A percentile compares a stretch with the other conserved stretches of the same genome.
phyloP scores from a whole-genome alignment of 768 basidiomycete genomes.

The Agrocybe praecox region DNA sequence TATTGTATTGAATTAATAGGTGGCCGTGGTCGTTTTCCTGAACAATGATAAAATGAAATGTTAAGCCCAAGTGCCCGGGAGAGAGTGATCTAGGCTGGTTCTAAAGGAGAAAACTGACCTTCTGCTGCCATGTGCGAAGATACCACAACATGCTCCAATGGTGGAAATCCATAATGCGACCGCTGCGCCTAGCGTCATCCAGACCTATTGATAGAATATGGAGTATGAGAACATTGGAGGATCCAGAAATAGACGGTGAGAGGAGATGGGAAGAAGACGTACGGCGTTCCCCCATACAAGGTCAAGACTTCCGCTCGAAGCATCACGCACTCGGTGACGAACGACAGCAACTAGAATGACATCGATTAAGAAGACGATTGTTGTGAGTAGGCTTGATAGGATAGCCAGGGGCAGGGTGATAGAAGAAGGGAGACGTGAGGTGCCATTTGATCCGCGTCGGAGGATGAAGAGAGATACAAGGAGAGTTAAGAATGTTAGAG shows the following conservation, averaged over 20 bases:
- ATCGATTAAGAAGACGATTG: slow-evolving; percentile 56
- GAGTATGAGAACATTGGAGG: slow-evolving; percentile 2
- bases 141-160: slow-evolving; percentile 34
- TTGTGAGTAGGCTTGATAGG: slow-evolving; percentile 46
- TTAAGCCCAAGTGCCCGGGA: slow-evolving; percentile 2
- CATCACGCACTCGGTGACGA: slow-evolving; percentile 41
- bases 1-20: slow-evolving; percentile 15
- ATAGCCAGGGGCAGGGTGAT: slow-evolving; percentile 36
- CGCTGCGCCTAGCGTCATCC: slow-evolving; percentile 56
- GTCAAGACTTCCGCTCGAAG: slow-evolving; percentile 39
- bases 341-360: slow-evolving; percentile 49
- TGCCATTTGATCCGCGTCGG: slow-evolving; percentile 37
- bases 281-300: slow-evolving; percentile 55
- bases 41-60: neutral
- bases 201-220: slow-evolving; percentile 35
- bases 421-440: slow-evolving; percentile 39
- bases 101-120: slow-evolving; percentile 15
- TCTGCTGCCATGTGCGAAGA: slow-evolving; percentile 28
- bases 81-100: slow-evolving; percentile 2
- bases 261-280: slow-evolving; percentile 19
- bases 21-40: slow-evolving; percentile 14
- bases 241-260: neutral
- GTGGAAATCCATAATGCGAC: slow-evolving; percentile 50
- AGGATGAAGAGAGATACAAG: slow-evolving; percentile 48
- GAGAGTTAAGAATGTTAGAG: slow-evolving; percentile 51